Conservation (phyloP, 192 early-diverging fungal species). For the Umbelopsis vinacea region DNA sequence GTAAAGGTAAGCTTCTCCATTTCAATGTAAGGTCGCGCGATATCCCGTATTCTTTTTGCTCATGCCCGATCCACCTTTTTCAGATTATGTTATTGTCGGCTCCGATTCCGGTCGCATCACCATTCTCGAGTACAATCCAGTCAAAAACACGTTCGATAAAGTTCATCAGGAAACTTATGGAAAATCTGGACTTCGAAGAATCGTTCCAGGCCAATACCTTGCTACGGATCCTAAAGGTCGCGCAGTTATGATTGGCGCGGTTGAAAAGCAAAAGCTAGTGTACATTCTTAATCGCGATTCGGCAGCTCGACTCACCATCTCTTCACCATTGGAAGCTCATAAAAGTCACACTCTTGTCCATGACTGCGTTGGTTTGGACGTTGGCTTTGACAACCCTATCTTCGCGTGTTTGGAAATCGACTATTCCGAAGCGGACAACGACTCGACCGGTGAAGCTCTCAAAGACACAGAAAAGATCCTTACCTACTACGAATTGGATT, state of each 20-base stretch:
- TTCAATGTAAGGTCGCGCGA: neutral
- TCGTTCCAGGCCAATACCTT: conserved; percentile 94
- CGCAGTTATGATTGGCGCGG: conserved; percentile 92
- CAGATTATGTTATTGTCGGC: conserved; percentile 90
- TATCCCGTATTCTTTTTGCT: neutral
- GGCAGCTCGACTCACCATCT: conserved; percentile 80
- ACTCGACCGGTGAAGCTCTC: conserved; percentile 72
- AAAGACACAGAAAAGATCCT: conserved; percentile 79
- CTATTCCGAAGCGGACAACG: conserved; percentile 82
- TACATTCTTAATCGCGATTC: conserved; percentile 96
- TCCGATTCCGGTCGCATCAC: conserved; percentile 90
- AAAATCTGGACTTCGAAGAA: conserved; percentile 86
- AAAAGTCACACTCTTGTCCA: conserved; percentile 79
- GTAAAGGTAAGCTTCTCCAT: conserved; percentile 66
- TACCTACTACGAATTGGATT: conserved; percentile 95
- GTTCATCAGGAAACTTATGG: conserved; percentile 95
- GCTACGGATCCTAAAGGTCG: conserved; percentile 96
- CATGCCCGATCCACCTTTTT: neutral
- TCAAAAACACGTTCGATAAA: conserved; percentile 72
- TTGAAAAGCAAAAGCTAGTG: conserved; percentile 95
- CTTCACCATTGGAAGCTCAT: conserved; percentile 95
- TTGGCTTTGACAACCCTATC: conserved; percentile 98
- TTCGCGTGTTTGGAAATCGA: conserved; percentile 93
- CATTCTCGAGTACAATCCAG: conserved; percentile 87
- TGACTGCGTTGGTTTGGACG: conserved; percentile 88